A percentile compares a stretch with the other conserved stretches of the same genome.
Evolutionary conservation across 176 grass and related monocot genomes (phyloP).

Genomic region (Areca catechu): DNA sequence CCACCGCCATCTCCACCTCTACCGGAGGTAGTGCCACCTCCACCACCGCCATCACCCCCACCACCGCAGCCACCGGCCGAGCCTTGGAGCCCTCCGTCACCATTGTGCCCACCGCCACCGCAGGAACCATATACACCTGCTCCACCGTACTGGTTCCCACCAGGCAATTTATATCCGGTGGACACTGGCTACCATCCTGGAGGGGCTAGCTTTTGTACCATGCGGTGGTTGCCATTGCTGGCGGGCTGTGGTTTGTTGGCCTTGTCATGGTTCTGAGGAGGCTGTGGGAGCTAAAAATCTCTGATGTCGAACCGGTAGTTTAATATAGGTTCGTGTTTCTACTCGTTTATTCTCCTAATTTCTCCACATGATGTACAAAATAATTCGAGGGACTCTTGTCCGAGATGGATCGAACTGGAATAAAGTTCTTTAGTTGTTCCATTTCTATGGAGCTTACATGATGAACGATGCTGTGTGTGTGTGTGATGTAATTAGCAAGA

Average conservation of each 20-base stretch:
- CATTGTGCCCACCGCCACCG: conserved; percentile 39
- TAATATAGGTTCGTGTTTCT: conserved; percentile 14
- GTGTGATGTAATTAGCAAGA: too few species aligned
- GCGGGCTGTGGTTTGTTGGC: neutral
- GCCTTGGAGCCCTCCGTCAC: neutral
- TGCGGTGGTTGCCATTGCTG: conserved; percentile 4
- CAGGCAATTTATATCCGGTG: conserved; percentile 53
- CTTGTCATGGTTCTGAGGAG: conserved; percentile 29
- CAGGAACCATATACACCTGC: conserved; percentile 18
- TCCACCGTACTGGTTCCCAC: conserved; percentile 40
- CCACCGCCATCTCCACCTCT: conserved; percentile 23
- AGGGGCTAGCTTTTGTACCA: neutral
- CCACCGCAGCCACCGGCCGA: neutral
- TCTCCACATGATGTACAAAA: too few species aligned
- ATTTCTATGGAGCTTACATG: too few species aligned
- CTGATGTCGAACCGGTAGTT: neutral
- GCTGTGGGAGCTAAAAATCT: conserved; percentile 9
- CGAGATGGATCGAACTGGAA: too few species aligned
- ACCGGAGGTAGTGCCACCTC: conserved; percentile 2
- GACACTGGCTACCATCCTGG: conserved; percentile 45
- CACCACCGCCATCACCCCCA: conserved; percentile 10
- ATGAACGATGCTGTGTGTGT: too few species aligned
- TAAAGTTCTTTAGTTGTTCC: too few species aligned
- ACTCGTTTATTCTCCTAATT: neutral
- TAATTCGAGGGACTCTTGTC: too few species aligned